Evolutionary conservation across 2,329 filamentous ascomycete species (phyloP), one percentile per base, ranked within the genome.

Genomic region (Diaporthe vaccinii): DNA sequence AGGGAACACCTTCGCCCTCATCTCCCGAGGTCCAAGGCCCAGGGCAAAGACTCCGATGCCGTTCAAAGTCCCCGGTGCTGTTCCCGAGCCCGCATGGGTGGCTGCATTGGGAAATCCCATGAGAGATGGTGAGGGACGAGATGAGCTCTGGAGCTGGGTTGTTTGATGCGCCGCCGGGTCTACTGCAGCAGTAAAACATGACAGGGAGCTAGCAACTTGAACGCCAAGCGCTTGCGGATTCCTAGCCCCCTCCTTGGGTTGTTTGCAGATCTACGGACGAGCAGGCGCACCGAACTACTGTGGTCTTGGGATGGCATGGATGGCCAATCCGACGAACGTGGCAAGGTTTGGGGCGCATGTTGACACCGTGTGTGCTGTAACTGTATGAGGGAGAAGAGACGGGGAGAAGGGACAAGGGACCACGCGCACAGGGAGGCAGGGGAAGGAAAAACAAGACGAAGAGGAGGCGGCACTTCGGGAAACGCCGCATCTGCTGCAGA

Each of bases 251-350:
- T 46, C 51, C 65, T 41, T 20, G 41, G 65, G 46, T 69, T 55
- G 65, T 69, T 69, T 69, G 65, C 49, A 69, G 65, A 55, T 69
- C 65, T 69, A 69, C 46, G 65, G 65, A 69, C 12, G 65, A 55
- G 65, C 49, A 55, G 46, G 65, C 34, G 34, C 46, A 68, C 53
- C 65, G 65, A 68, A 68, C 65, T 68, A 41, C n/a, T 69, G 49
- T 69, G 49, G 2, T 15, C 65, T 69, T 69, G 65, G 65, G 65
- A 69, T 68, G 65, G 65, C 65, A 68, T 68, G 65, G 65, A 53
- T 68, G 62, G 65, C 65, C 65, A 68, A 68, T 55, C 49, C 65
- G 65, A 69, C 65, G 65, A 55, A 69, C 49, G 65, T 69, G 46
- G 34, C 46, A 69, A 55, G 49, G 65, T n/a, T 49, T 53, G 44